Evolutionary conservation across 1,139 yeast species (phyloP).

Genomic region (Hansenula sp.): DNA sequence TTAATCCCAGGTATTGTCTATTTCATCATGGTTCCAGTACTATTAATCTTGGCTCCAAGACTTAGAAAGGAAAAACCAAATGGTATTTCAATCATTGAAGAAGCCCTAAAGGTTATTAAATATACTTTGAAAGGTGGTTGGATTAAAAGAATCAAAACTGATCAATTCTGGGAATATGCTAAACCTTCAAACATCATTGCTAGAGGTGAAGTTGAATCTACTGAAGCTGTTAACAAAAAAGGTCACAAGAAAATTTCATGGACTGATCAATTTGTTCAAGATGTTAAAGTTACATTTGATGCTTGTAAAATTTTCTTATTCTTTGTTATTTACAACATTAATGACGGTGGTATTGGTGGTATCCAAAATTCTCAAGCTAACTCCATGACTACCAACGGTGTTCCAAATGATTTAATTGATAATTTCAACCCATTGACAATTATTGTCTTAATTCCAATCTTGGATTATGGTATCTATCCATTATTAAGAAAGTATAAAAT

Average conservation of each 20-base stretch:
- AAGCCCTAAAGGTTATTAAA: conserved; percentile 34
- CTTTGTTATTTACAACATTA: conserved; percentile 54
- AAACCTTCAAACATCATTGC: conserved; percentile 38
- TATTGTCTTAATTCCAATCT: conserved; percentile 55
- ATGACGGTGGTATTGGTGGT: conserved; percentile 59
- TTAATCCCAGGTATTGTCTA: conserved; percentile 48
- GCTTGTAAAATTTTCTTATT: conserved; percentile 59
- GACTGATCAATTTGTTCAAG: conserved; percentile 51
- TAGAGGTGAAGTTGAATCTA: neutral
- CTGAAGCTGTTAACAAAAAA: conserved; percentile 23
- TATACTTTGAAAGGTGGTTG: conserved; percentile 37
- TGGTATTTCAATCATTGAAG: conserved; percentile 43
- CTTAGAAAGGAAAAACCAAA: conserved; percentile 33
- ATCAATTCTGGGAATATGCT: conserved; percentile 47
- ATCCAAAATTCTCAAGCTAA: conserved; percentile 61
- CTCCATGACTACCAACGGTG: conserved; percentile 55
- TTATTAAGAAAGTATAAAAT: conserved; percentile 45
- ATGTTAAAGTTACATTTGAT: conserved; percentile 48
- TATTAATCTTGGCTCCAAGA: conserved; percentile 32
- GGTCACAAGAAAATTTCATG: conserved; percentile 31
- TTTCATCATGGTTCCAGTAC: conserved; percentile 39
- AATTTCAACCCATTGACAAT: conserved; percentile 63
- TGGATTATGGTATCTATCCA: conserved; percentile 54
- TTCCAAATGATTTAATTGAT: conserved; percentile 64
- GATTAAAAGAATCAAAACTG: conserved; percentile 30